Percentiles rank a stretch among this genome's conserved stretches.
These are phyloP conservation scores for Botrytis cinerea DNA, from an alignment of 2,329 filamentous ascomycete genomes.

Conservation along the genomic window DNA sequence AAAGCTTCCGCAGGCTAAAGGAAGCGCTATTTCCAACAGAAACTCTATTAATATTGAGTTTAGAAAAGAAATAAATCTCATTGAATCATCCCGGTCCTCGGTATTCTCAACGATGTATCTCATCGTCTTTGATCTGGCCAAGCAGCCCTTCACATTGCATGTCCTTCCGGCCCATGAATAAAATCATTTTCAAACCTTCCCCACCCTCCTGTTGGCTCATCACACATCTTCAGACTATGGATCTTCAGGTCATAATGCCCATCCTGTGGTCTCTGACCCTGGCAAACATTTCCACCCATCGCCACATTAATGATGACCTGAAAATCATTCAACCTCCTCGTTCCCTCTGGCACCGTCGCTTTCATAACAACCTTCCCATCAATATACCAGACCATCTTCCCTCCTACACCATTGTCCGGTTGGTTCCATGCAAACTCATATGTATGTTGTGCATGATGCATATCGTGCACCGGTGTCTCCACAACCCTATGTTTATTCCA, in stretches of 20 bases:
- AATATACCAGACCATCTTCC: conserved; percentile 59
- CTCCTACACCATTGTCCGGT: conserved; percentile 47
- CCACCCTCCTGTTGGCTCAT: conserved; percentile 58
- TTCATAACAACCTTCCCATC: conserved; percentile 60
- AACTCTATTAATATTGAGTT: background rate
- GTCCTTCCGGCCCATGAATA: conserved; percentile 31
- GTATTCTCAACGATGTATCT: background rate
- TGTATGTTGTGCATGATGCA: conserved; percentile 49
- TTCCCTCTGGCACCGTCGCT: conserved; percentile 53
- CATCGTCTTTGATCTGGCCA: background rate
- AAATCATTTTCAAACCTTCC: conserved; percentile 55
- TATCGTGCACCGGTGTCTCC: conserved; percentile 52
- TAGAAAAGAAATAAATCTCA: too few relatives aligned
- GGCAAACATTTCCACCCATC: conserved; percentile 61
- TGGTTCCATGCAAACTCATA: conserved; percentile 61
- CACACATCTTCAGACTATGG: conserved; percentile 53
- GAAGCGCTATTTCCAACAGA: background rate
- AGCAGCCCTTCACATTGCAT: conserved; percentile 14
- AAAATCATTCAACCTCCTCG: conserved; percentile 57
- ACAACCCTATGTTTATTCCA: conserved; percentile 58
- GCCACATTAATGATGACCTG: conserved; percentile 61
- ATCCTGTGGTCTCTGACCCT: conserved; percentile 52
- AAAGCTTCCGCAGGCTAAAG: background rate
- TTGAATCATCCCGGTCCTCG: background rate
- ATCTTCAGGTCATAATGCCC: conserved; percentile 60